These are phyloP conservation scores for Sanghuangporus weigelae DNA, from an alignment of 1,284 basidiomycete species.

Conservation along the genomic window DNA sequence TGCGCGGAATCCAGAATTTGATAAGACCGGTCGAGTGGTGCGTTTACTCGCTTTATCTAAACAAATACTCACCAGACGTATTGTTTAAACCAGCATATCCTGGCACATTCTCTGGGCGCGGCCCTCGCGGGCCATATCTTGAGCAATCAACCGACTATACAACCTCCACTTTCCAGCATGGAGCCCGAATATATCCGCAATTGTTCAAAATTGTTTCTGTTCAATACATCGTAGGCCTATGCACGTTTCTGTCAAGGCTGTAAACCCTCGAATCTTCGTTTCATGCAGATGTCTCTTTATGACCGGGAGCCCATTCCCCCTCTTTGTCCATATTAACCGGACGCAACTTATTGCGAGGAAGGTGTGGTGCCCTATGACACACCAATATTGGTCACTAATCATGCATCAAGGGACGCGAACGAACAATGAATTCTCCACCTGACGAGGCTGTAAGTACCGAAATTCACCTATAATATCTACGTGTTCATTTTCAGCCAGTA, in stretches of 20 bases:
- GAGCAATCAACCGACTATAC: slow-evolving; percentile 44
- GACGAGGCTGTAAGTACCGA: slow-evolving; percentile 36
- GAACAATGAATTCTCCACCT: slow-evolving; percentile 37
- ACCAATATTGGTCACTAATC: neutral
- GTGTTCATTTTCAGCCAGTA: slow-evolving; percentile 24
- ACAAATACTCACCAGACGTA: neutral
- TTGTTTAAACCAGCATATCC: slow-evolving; percentile 24
- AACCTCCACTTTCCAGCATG: slow-evolving; percentile 33
- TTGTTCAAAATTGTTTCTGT: slow-evolving; percentile 33
- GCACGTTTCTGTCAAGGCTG: neutral
- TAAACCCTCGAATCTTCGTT: neutral
- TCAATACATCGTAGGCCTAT: slow-evolving; percentile 26
- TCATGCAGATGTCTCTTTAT: slow-evolving; percentile 39
- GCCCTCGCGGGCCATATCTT: slow-evolving; percentile 46
- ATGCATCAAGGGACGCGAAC: slow-evolving; percentile 31
- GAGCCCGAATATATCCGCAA: slow-evolving; percentile 23
- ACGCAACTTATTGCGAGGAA: slow-evolving; percentile 46
- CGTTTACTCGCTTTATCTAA: neutral
- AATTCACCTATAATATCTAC: neutral
- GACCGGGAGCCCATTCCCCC: slow-evolving; percentile 43
- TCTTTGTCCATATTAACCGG: slow-evolving; percentile 47
- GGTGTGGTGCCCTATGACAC: slow-evolving; percentile 16
- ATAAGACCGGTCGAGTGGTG: slow-evolving; percentile 36
- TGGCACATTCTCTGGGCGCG: slow-evolving; percentile 42
- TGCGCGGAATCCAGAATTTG: slow-evolving; percentile 43